Percentiles rank a stretch among this genome's conserved stretches.
These are phyloP conservation scores for Conticribra guillardii DNA, from an alignment of 108 stramenopile species.

Conservation along the genomic window DNA sequence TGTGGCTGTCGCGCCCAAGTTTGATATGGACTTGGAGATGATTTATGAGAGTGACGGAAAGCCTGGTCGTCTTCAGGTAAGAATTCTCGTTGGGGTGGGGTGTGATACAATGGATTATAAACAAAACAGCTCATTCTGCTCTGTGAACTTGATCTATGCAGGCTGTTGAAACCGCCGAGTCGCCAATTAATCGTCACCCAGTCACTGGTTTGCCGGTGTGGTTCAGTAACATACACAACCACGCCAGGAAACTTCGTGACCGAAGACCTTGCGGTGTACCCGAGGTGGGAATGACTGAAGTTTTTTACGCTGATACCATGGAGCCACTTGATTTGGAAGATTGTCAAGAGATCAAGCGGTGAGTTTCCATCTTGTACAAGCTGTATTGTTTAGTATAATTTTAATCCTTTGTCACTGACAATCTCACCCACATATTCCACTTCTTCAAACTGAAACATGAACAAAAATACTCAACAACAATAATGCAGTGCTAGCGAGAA, in stretches of 20 bases:
- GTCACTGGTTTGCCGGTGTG: conserved; percentile 88
- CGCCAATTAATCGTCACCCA: conserved; percentile 90
- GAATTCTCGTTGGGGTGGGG: conserved; percentile 1
- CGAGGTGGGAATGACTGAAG: conserved; percentile 94
- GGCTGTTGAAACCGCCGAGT: conserved; percentile 84
- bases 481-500: conserved; percentile 73
- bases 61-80: conserved; percentile 77
- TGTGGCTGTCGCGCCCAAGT: conserved; percentile 87
- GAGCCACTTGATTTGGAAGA: conserved; percentile 82
- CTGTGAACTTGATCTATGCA: too few species aligned
- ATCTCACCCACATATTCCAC: too few species aligned
- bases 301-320: conserved; percentile 92
- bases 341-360: conserved; percentile 84
- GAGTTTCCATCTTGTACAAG: neutral
- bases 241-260: conserved; percentile 86
- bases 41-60: conserved; percentile 88
- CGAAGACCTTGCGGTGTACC: conserved; percentile 89
- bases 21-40: conserved; percentile 95
- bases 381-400: neutral
- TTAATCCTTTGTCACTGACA: neutral
- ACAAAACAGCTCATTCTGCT: conserved; percentile 5
- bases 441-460: too few species aligned
- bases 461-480: too few species aligned
- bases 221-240: conserved; percentile 94
- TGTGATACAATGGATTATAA: neutral